Conservation (phyloP, 768 basidiomycete species). For the Agrocybe chaxingu region DNA sequence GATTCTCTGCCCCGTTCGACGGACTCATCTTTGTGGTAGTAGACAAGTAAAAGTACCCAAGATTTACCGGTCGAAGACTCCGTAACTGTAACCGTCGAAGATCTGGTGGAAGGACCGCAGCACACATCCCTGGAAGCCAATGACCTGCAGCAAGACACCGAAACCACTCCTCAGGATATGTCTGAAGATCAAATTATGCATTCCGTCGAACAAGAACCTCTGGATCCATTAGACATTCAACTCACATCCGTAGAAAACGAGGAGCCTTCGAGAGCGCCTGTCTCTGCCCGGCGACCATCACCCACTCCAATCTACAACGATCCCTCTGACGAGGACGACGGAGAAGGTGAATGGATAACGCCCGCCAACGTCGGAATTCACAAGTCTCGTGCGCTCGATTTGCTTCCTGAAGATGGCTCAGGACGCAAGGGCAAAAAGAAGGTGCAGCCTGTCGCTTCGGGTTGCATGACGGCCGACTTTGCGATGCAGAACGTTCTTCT, state of each 20-base stretch:
- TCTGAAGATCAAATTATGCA: slow-evolving; percentile 7
- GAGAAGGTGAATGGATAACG: slow-evolving; percentile 97
- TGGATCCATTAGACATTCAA: slow-evolving; percentile 45
- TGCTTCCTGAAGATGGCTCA: slow-evolving; percentile 58
- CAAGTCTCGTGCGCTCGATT: slow-evolving; percentile 83
- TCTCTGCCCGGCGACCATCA: slow-evolving; percentile 16
- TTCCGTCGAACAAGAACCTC: slow-evolving; percentile 5
- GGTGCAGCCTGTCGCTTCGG: slow-evolving; percentile 52
- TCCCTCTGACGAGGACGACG: slow-evolving; percentile 75
- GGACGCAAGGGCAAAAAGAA: slow-evolving; percentile 35
- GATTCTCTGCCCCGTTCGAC: neutral
- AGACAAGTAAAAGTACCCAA: slow-evolving; percentile 16
- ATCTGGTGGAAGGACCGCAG: slow-evolving; percentile 14
- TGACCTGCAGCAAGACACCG: slow-evolving; percentile 15
- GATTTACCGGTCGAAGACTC: slow-evolving; percentile 6
- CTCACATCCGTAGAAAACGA: slow-evolving; percentile 32
- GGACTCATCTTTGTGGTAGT: slow-evolving; percentile 27
- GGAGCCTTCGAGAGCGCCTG: neutral
- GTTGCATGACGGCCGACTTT: slow-evolving; percentile 98
- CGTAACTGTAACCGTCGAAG: slow-evolving; percentile 11
- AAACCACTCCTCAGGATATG: neutral
- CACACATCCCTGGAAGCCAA: slow-evolving; percentile 9
- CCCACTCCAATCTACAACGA: slow-evolving; percentile 61
- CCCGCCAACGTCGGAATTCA: slow-evolving; percentile 81
- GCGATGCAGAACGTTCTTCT: slow-evolving; percentile 98